Percentiles rank a stretch among this genome's conserved stretches.
Conservation (phyloP, 257 asterid species). For the Rubia yunnanensis region DNA sequence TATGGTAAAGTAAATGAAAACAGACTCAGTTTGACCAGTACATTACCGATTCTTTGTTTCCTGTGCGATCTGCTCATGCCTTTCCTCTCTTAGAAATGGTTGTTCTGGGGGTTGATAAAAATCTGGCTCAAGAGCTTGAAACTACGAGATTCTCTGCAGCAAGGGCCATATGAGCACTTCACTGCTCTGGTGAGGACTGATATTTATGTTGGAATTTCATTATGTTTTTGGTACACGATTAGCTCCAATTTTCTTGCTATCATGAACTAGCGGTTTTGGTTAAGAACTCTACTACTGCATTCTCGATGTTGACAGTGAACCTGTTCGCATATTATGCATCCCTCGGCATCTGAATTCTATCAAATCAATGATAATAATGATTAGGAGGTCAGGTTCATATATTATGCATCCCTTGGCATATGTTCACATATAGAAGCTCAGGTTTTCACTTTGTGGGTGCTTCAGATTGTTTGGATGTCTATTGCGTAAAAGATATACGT, state of each 20-base stretch:
- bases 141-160: conserved; percentile 83
- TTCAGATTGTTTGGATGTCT: neutral
- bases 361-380: neutral
- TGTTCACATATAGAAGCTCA: no score
- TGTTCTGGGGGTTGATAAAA: conserved; percentile 79
- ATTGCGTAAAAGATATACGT: neutral
- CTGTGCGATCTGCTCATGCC: conserved; percentile 13
- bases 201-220: neutral
- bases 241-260: neutral
- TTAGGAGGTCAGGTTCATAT: neutral
- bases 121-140: conserved; percentile 67
- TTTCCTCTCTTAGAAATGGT: conserved; percentile 59
- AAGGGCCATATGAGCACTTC: conserved; percentile 83
- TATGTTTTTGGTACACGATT: neutral
- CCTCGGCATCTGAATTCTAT: neutral
- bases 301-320: neutral
- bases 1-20: neutral
- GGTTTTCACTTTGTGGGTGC: neutral
- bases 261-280: neutral
- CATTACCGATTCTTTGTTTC: conserved; percentile 3
- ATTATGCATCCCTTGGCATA: no score
- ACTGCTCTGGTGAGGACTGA: conserved; percentile 56
- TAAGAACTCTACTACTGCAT: neutral
- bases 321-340: neutral
- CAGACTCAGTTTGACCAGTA: neutral